Percentiles rank a stretch among this genome's conserved stretches.
phyloP scores from a whole-genome alignment of 2,329 filamentous ascomycete genomes.

The Beauveria varroae region DNA sequence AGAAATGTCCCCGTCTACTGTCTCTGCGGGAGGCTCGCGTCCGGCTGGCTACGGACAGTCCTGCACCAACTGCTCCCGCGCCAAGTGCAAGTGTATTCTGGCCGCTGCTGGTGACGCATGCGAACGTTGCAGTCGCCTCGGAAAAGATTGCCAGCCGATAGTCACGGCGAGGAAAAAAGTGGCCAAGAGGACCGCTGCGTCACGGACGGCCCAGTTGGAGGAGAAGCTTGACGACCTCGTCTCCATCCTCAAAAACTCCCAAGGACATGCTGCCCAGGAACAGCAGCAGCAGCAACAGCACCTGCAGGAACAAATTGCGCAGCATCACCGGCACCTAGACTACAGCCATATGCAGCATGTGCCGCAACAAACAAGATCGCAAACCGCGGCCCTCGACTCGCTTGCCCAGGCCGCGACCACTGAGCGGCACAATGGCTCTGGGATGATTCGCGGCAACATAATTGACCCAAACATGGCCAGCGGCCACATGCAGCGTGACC shows the following conservation, averaged over 20 bases:
- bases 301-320: constrained; percentile 8
- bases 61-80: constrained; percentile 38
- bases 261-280: constrained; percentile 10
- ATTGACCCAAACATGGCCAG: constrained; percentile 11
- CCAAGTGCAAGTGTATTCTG: constrained; percentile 43
- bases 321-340: constrained; percentile 4
- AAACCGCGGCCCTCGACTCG: constrained; percentile 16
- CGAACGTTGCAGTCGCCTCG: constrained; percentile 37
- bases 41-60: constrained; percentile 36
- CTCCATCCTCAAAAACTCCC: constrained; percentile 31
- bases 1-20: constrained; percentile 3
- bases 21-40: neutral
- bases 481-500: constrained; percentile 17
- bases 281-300: constrained; percentile 12
- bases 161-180: constrained; percentile 31
- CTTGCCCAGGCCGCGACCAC: constrained; percentile 30
- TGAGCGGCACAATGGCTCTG: constrained; percentile 15
- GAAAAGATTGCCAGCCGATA: constrained; percentile 40
- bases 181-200: constrained; percentile 25
- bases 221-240: constrained; percentile 43
- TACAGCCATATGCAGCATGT: constrained; percentile 11
- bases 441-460: constrained; percentile 1
- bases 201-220: constrained; percentile 38
- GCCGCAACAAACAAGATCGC: constrained; percentile 7
- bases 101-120: constrained; percentile 25